phyloP scores from a whole-genome alignment of 1,284 basidiomycete species.

The Pterula multifida region DNA sequence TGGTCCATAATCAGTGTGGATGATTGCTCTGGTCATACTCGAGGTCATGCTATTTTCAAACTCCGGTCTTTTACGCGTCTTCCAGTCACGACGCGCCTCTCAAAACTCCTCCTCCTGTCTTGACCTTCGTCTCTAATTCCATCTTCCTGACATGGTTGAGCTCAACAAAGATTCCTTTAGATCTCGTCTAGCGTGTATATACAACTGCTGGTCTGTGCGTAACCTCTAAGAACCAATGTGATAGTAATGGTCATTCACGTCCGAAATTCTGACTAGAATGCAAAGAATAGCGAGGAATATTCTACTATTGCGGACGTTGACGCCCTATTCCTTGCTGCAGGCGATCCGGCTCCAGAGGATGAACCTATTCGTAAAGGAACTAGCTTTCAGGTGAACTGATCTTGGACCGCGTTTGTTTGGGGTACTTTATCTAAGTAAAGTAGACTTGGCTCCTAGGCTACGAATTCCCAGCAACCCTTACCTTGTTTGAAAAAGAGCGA shows the following conservation, averaged over 20 bases:
- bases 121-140: constrained; percentile 12
- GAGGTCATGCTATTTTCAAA: too few relatives aligned
- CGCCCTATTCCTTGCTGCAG: constrained; percentile 68
- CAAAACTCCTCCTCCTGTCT: constrained; percentile 17
- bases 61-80: too few relatives aligned
- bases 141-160: constrained; percentile 16
- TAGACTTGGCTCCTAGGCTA: constrained; percentile 94
- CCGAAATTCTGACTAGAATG: too few relatives aligned
- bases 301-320: constrained; percentile 54
- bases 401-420: constrained; percentile 4
- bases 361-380: constrained; percentile 82
- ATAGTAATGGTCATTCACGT: constrained; percentile 8
- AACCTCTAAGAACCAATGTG: too few relatives aligned
- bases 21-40: too few relatives aligned
- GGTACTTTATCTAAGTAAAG: constrained; percentile 11
- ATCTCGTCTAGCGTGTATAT: constrained; percentile 53
- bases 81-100: constrained; percentile 5
- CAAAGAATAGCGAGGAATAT: constrained; percentile 59
- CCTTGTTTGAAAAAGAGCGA: constrained; percentile 70
- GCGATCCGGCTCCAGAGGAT: constrained; percentile 77
- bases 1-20: too few relatives aligned
- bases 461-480: constrained; percentile 91
- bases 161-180: constrained; percentile 52
- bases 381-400: constrained; percentile 68
- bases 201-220: constrained; percentile 68